Evolutionary conservation across 352 stramenopile species (phyloP).

Genomic region (Pythium plurisporium): DNA sequence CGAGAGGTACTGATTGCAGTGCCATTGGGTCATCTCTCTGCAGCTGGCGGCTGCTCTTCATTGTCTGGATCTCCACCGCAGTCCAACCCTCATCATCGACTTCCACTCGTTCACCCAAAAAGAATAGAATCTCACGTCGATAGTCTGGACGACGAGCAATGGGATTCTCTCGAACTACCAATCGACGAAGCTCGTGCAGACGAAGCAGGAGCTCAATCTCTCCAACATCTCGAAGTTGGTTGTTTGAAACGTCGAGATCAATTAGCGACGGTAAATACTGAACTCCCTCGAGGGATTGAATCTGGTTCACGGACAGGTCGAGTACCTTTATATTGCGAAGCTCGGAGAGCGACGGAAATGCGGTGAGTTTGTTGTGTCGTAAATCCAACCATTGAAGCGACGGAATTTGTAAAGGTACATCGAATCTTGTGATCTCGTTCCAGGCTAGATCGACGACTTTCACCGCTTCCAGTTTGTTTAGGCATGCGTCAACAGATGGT

Average conservation of each 20-base stretch:
- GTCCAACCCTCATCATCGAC: constrained; percentile 65
- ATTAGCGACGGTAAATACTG: constrained; percentile 41
- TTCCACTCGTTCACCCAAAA: constrained; percentile 57
- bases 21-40: constrained; percentile 1
- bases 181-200: constrained; percentile 32
- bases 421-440: constrained; percentile 57
- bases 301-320: constrained; percentile 65
- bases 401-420: constrained; percentile 21
- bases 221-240: constrained; percentile 44
- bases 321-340: constrained; percentile 41
- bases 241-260: constrained; percentile 68
- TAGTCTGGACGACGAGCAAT: constrained; percentile 70
- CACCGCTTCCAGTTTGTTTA: constrained; percentile 46
- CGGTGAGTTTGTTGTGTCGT: constrained; percentile 60
- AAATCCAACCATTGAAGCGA: constrained; percentile 53
- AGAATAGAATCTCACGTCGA: constrained; percentile 77
- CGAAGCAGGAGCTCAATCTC: constrained; percentile 50
- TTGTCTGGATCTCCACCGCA: constrained; percentile 55
- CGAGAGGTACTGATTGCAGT: not conserved
- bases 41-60: constrained; percentile 60
- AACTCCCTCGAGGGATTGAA: constrained; percentile 50
- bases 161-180: constrained; percentile 75
- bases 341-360: constrained; percentile 39
- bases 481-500: constrained; percentile 39
- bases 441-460: constrained; percentile 59